phyloP scores from a whole-genome alignment of 805 yeast genomes.

The Metschnikowia koreensis region DNA sequence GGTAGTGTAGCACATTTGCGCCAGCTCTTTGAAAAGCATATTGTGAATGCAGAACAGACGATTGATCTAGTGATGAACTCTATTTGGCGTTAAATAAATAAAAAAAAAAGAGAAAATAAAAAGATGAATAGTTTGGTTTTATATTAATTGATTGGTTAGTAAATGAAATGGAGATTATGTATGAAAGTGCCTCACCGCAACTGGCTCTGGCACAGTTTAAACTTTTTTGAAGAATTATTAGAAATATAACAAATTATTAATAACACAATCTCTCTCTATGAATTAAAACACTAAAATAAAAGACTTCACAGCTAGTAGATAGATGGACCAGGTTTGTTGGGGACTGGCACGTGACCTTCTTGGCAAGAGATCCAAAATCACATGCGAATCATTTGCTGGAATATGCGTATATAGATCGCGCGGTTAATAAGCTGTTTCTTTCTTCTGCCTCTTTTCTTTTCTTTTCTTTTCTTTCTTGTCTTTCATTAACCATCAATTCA shows the following conservation, averaged over 20 bases:
- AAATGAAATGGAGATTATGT: too few relatives aligned
- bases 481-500: background rate
- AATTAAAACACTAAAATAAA: too few relatives aligned
- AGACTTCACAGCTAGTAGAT: too few relatives aligned
- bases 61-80: background rate
- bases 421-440: background rate
- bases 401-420: background rate
- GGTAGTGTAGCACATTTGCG: background rate
- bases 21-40: constrained; percentile 1
- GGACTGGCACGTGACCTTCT: background rate
- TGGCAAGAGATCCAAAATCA: background rate
- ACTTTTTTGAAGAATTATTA: too few relatives aligned
- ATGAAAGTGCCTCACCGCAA: too few relatives aligned
- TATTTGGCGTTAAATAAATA: background rate
- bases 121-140: background rate
- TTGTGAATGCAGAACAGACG: background rate
- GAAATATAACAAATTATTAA: too few relatives aligned
- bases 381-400: background rate
- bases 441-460: too few relatives aligned
- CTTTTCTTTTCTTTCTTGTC: background rate
- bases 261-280: background rate
- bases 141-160: too few relatives aligned
- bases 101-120: too few relatives aligned
- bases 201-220: too few relatives aligned
- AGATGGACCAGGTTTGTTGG: background rate